These are phyloP conservation scores for Echria macrotheca DNA, from an alignment of 495 filamentous ascomycete species.

Conservation along the genomic window DNA sequence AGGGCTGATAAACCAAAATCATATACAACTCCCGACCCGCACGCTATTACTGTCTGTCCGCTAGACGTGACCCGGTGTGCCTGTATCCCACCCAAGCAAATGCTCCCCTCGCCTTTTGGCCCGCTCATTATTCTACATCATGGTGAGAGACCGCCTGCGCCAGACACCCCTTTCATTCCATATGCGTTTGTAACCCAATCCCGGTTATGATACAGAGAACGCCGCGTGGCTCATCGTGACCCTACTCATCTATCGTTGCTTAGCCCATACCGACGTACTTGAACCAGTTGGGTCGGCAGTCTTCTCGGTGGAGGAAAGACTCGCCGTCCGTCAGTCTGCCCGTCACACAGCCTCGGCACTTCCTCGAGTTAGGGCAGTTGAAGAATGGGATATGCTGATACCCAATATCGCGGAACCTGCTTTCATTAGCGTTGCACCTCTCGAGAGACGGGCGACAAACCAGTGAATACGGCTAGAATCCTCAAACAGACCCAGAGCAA, in stretches of 20 bases:
- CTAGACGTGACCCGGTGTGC: too few species aligned
- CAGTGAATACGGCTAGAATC: conserved; percentile 90
- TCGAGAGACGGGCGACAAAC: conserved; percentile 38
- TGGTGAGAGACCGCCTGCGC: conserved; percentile 11
- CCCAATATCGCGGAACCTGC: conserved; percentile 97
- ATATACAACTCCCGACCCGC: background rate
- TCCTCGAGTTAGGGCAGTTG: conserved; percentile 95
- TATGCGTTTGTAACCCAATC: conserved; percentile 10
- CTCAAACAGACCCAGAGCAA: conserved; percentile 91
- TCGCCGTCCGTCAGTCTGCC: conserved; percentile 87
- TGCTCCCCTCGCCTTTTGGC: too few species aligned
- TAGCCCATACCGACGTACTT: conserved; percentile 82
- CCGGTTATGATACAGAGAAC: conserved; percentile 3
- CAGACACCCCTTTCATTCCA: conserved; percentile 12
- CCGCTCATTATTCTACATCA: conserved; percentile 14
- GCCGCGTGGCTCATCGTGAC: background rate
- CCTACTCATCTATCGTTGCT: background rate
- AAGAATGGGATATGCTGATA: conserved; percentile 98
- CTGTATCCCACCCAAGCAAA: too few species aligned
- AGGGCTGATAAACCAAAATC: conserved; percentile 15
- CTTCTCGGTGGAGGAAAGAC: conserved; percentile 75
- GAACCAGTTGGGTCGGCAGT: conserved; percentile 96
- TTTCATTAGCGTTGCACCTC: conserved; percentile 10
- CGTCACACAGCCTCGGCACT: conserved; percentile 82
- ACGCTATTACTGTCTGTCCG: too few species aligned